Conservation (phyloP, 345 rosid species). For the Arabidopsis arenosa region DNA sequence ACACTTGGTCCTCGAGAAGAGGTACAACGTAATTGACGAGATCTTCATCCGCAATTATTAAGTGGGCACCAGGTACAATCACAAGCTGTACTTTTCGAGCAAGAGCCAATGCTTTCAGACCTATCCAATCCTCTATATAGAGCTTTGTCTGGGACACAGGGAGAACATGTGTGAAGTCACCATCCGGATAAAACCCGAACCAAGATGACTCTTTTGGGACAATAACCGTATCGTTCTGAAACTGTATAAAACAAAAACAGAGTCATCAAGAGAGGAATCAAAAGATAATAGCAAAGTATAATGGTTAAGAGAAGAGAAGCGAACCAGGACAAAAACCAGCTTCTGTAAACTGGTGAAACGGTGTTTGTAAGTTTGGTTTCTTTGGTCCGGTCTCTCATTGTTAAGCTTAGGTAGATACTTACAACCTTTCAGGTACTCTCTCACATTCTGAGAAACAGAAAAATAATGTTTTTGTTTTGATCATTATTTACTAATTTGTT, state of each 20-base stretch:
- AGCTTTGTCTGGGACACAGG: constrained; percentile 61
- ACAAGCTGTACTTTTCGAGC: constrained; percentile 73
- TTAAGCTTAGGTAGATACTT: constrained; percentile 85
- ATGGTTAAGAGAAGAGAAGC: constrained; percentile 6
- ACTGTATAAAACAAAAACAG: constrained; percentile 52
- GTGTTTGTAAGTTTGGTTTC: constrained; percentile 59
- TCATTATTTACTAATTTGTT: background rate
- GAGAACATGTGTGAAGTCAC: constrained; percentile 61
- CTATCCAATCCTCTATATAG: constrained; percentile 79
- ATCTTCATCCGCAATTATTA: constrained; percentile 56
- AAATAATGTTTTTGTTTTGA: background rate
- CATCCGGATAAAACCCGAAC: constrained; percentile 91
- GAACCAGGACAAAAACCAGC: constrained; percentile 85
- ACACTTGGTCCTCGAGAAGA: constrained; percentile 53
- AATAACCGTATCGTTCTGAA: constrained; percentile 68
- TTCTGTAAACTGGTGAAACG: constrained; percentile 77
- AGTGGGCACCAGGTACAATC: constrained; percentile 65
- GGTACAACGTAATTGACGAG: constrained; percentile 63
- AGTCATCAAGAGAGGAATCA: background rate
- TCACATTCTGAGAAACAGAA: constrained; percentile 32
- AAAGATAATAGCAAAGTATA: background rate
- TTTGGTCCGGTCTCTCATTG: constrained; percentile 56
- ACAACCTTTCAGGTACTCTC: constrained; percentile 47
- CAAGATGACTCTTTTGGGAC: constrained; percentile 88
- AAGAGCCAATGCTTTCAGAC: constrained; percentile 65